Base-by-base conservation (phyloP, 2,329 filamentous ascomycete species). In the Hypoxylon sp. region DNA sequence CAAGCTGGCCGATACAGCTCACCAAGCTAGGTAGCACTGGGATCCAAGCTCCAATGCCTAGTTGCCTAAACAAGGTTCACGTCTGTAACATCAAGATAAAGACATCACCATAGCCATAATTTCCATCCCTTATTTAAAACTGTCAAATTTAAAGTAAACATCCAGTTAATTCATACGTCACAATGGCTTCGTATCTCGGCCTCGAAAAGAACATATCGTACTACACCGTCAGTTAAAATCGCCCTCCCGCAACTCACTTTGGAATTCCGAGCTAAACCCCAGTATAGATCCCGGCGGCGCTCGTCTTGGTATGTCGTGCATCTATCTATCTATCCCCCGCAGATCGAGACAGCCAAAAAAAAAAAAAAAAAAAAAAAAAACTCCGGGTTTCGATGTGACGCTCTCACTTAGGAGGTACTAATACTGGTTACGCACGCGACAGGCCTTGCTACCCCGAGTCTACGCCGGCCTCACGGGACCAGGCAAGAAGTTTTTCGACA, bases 191-290 rank as follows among this genome's bases (percentile, higher is more conserved):
- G 11, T 55, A 63, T 43, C 56, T 67, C 30, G 49, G 60, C 8
- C 34, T 56, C 21, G 63, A 66, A n/a, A 62, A 60, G 45, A 69
- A 70, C 36, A 55, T 66, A 31, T 64, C 69, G n/a, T 68, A 68
- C 52, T 64, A 62, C 43, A 68, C 64, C 11, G 66, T 68, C 12
- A 47, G 64, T 62, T 19, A n/a, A 45, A 7, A 13, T 8, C 12
- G 3, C 19, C 25, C 12, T 2, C 20, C 23, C n/a, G n/a, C n/a
- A n/a, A n/a, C n/a, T n/a, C n/a, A n/a, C n/a, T n/a, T n/a, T n/a
- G n/a, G 15, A 51, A 30, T 26, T 15, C 30, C 32, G 15, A 54
- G 35, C 52, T 51, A 36, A 52, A 35, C 20, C 12, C 11, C 8
- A 11, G 7, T 20, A 15, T 19, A 68, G 66, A 55, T 68, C 45